phyloP scores from a whole-genome alignment of 140 eudicot genomes.

The Stevia rebaudiana region DNA sequence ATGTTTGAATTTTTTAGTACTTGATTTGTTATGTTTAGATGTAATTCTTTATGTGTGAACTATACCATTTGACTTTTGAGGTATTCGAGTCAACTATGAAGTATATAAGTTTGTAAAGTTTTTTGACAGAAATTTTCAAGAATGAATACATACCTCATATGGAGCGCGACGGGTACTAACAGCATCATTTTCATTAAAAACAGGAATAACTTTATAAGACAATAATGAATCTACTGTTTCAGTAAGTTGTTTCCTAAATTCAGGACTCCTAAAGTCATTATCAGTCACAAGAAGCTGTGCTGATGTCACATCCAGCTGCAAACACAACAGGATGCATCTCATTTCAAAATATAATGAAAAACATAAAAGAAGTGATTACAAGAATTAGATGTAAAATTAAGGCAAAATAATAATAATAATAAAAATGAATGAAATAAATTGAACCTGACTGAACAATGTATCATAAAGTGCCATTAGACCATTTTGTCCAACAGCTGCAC shows the following conservation, averaged over 20 bases:
- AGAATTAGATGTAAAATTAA: neutral
- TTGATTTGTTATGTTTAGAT: too few relatives aligned
- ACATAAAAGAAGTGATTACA: neutral
- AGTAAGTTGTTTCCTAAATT: slow-evolving; percentile 68
- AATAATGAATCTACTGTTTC: slow-evolving; percentile 76
- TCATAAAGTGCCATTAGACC: slow-evolving; percentile 99
- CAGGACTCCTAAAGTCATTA: slow-evolving; percentile 84
- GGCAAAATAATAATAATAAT: neutral
- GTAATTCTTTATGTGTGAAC: too few relatives aligned
- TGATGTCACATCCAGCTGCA: slow-evolving; percentile 84
- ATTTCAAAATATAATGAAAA: neutral
- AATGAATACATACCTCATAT: slow-evolving; percentile 59
- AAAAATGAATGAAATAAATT: neutral
- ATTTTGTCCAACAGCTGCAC: slow-evolving; percentile 99
- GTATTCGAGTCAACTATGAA: too few relatives aligned
- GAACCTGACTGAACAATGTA: slow-evolving; percentile 91
- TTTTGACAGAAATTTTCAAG: neutral
- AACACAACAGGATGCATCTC: slow-evolving; percentile 12
- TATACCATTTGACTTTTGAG: too few relatives aligned
- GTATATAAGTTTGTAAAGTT: too few relatives aligned
- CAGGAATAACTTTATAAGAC: slow-evolving; percentile 72
- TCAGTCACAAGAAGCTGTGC: slow-evolving; percentile 97
- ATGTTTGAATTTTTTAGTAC: too few relatives aligned
- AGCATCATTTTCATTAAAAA: slow-evolving; percentile 92
- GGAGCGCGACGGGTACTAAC: slow-evolving; percentile 95